Conservation (phyloP, 1,139 yeast genomes). For the Arxiozyma bovina region DNA sequence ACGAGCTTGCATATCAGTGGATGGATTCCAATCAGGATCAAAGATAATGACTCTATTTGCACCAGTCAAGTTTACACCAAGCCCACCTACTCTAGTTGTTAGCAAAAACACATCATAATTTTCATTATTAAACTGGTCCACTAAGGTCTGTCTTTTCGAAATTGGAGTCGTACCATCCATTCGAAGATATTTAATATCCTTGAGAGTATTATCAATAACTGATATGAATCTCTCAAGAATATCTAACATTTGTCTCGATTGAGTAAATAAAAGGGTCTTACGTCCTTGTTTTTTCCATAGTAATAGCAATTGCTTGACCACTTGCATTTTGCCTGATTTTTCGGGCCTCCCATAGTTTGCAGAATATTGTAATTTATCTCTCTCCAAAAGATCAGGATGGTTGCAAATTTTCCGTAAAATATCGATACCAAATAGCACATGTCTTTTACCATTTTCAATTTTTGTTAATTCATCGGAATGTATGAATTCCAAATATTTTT, state of each 20-base stretch:
- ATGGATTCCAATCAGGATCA: slow-evolving; percentile 99
- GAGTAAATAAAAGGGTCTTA: slow-evolving; percentile 76
- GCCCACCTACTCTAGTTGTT: slow-evolving; percentile 92
- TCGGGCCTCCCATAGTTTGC: slow-evolving; percentile 53
- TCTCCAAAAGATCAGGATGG: slow-evolving; percentile 81
- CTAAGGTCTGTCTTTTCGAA: slow-evolving; percentile 62
- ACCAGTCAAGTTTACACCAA: slow-evolving; percentile 90
- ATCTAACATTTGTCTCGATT: slow-evolving; percentile 88
- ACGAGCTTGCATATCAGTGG: slow-evolving; percentile 93
- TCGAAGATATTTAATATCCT: slow-evolving; percentile 49
- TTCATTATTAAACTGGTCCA: slow-evolving; percentile 68
- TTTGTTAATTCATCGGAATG: slow-evolving; percentile 67
- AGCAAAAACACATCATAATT: slow-evolving; percentile 58
- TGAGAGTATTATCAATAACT: slow-evolving; percentile 35
- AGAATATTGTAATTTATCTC: slow-evolving; percentile 39
- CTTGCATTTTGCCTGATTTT: slow-evolving; percentile 88
- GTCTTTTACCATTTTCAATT: slow-evolving; percentile 67
- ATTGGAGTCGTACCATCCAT: slow-evolving; percentile 96
- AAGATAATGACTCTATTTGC: slow-evolving; percentile 90
- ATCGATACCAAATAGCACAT: slow-evolving; percentile 85
- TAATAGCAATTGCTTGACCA: slow-evolving; percentile 62
- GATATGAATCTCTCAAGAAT: slow-evolving; percentile 63
- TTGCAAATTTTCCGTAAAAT: slow-evolving; percentile 84
- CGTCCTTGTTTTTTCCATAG: slow-evolving; percentile 75
- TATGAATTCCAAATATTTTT: slow-evolving; percentile 63